Evolutionary conservation across 352 stramenopile genomes (phyloP).

Genomic region (Pythium aristosporum): DNA sequence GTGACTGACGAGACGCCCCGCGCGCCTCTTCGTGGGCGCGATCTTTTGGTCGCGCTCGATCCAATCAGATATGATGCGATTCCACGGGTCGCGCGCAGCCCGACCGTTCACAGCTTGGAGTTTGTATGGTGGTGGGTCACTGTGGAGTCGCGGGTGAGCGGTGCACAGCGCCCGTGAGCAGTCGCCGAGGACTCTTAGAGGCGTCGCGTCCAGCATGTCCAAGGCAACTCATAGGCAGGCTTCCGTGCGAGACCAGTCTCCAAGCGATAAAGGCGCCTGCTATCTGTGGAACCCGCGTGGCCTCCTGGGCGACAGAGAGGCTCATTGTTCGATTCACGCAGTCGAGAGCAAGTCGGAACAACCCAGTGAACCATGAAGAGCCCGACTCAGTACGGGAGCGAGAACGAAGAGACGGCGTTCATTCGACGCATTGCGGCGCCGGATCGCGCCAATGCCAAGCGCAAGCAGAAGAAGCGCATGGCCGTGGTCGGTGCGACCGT

Average conservation of each 20-base stretch:
- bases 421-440: constrained; percentile 51
- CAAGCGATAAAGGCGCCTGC: background rate
- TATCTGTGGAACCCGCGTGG: background rate
- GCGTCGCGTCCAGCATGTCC: background rate
- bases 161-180: constrained; percentile 23
- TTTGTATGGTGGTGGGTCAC: constrained; percentile 12
- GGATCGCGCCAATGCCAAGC: constrained; percentile 35
- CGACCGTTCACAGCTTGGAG: constrained; percentile 12
- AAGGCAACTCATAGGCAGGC: too few species aligned
- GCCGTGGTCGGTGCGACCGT: constrained; percentile 37
- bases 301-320: background rate
- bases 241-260: background rate
- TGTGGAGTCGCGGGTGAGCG: constrained; percentile 20
- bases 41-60: constrained; percentile 5
- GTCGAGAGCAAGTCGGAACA: constrained; percentile 28
- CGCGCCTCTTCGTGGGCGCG: constrained; percentile 17
- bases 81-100: background rate
- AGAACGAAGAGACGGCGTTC: constrained; percentile 63
- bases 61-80: background rate
- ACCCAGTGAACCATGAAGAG: constrained; percentile 44
- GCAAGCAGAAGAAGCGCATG: constrained; percentile 48
- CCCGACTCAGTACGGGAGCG: constrained; percentile 47
- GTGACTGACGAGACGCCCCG: constrained; percentile 11
- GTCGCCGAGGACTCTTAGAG: constrained; percentile 6
- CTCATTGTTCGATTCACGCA: constrained; percentile 42